Conservation (phyloP, 1,284 basidiomycete species). For the Psilocybe mexicana region DNA sequence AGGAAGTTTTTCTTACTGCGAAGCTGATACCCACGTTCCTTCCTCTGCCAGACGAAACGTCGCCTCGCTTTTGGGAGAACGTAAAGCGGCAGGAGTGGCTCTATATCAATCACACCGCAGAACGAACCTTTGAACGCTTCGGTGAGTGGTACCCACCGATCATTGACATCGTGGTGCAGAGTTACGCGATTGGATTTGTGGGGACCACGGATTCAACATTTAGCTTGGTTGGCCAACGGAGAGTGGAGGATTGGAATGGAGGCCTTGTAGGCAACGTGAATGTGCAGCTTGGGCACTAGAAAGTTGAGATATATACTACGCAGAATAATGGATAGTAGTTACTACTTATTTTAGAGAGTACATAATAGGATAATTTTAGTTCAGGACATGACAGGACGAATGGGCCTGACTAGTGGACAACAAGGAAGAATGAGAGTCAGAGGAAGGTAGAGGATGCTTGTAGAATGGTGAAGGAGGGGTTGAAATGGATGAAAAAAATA, state of each 20-base stretch:
- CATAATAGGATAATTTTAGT: no score
- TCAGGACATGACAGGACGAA: no score
- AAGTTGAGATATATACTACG: not conserved
- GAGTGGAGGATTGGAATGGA: conserved; percentile 42
- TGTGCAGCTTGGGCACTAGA: conserved; percentile 1
- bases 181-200: conserved; percentile 43
- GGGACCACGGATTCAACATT: conserved; percentile 47
- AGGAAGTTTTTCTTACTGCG: not conserved
- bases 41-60: conserved; percentile 37
- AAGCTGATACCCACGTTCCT: not conserved
- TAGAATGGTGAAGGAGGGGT: no score
- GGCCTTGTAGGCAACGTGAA: conserved; percentile 1
- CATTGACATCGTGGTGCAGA: conserved; percentile 44
- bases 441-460: no score
- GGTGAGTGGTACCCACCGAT: conserved; percentile 28
- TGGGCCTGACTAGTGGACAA: no score
- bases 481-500: no score
- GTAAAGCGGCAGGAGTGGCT: conserved; percentile 39
- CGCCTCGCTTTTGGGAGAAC: conserved; percentile 40
- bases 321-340: not conserved
- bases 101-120: conserved; percentile 37
- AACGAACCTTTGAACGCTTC: conserved; percentile 25
- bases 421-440: no score
- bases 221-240: conserved; percentile 37
- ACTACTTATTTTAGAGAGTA: not conserved